A percentile compares a stretch with the other conserved stretches of the same genome.
These are phyloP conservation scores for Mycena filopes DNA, from an alignment of 768 basidiomycete species.

Conservation along the genomic window DNA sequence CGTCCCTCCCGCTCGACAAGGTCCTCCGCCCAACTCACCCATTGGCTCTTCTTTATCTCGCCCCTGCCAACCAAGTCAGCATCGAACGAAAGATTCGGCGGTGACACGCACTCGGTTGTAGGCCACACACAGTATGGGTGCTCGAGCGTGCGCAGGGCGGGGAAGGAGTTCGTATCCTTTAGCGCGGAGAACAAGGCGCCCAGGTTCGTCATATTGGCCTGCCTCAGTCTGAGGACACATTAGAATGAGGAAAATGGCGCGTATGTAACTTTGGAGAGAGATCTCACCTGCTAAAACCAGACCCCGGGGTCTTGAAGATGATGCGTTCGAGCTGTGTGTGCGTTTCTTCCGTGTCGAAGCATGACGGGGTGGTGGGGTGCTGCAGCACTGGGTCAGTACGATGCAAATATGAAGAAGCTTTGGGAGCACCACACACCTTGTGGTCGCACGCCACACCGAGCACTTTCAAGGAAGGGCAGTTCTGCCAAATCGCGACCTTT, in stretches of 20 bases:
- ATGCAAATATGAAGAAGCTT: not conserved
- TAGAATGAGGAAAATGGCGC: not conserved
- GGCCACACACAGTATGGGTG: constrained; percentile 6
- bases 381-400: not conserved
- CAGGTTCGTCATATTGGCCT: not conserved
- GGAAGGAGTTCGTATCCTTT: not conserved
- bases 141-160: constrained; percentile 6
- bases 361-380: not conserved
- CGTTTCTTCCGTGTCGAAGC: not conserved
- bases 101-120: constrained; percentile 1
- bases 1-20: not conserved
- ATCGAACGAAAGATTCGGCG: not conserved
- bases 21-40: constrained; percentile 12
- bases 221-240: not conserved
- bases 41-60: constrained; percentile 2
- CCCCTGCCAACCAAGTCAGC: not conserved
- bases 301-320: not conserved
- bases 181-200: not conserved
- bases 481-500: not conserved
- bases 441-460: constrained; percentile 14
- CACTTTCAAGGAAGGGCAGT: constrained; percentile 4
- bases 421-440: not conserved
- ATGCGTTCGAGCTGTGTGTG: not conserved
- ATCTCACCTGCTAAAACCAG: not conserved
- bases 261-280: too few relatives aligned